Evolutionary conservation across 176 grass and related monocot species (phyloP).

Genomic region (Echinochloa phyllopogon): DNA sequence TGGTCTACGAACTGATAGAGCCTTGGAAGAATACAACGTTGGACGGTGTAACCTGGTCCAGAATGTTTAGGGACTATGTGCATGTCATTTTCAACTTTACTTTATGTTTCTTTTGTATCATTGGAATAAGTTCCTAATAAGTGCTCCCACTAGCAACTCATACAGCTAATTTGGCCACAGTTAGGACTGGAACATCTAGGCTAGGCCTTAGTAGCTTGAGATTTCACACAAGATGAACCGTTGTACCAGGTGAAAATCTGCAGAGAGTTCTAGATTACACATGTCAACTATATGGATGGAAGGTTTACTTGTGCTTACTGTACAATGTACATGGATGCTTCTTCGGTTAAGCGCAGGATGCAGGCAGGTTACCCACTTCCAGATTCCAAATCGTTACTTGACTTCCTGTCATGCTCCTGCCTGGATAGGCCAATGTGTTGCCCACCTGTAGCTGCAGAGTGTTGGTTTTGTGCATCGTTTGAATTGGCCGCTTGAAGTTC

Average conservation of each 20-base stretch:
- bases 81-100: constrained; percentile 17
- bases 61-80: constrained; percentile 26
- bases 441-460: constrained; percentile 8
- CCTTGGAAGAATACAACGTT: neutral
- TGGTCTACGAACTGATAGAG: neutral
- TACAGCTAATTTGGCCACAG: constrained; percentile 18
- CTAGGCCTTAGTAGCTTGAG: neutral
- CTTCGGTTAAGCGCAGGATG: neutral
- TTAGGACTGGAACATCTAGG: neutral
- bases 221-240: constrained; percentile 9
- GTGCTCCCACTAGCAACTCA: constrained; percentile 43
- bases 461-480: constrained; percentile 34
- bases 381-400: constrained; percentile 56
- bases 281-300: neutral
- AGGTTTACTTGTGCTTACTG: constrained; percentile 34
- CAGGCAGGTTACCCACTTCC: constrained; percentile 43
- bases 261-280: constrained; percentile 16
- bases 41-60: constrained; percentile 40
- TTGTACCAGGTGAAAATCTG: neutral
- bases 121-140: constrained; percentile 44
- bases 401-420: constrained; percentile 17
- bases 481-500: constrained; percentile 32
- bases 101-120: constrained; percentile 8
- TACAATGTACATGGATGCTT: constrained; percentile 35
- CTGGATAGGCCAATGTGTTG: constrained; percentile 21